phyloP scores from a whole-genome alignment of 306 rosid genomes.

The Astragalus membranaceus region DNA sequence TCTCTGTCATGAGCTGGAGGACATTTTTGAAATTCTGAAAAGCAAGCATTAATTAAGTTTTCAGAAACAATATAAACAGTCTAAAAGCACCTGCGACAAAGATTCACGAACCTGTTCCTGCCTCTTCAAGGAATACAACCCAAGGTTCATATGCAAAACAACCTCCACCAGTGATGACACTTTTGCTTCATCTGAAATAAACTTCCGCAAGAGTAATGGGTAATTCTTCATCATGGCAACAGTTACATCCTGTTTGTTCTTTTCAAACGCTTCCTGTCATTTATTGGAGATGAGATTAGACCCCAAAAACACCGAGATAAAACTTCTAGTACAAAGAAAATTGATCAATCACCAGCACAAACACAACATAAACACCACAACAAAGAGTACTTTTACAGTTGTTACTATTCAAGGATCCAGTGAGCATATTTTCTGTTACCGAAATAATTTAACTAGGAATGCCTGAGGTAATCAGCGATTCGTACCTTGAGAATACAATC shows the following conservation, averaged over 20 bases:
- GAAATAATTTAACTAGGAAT: background rate
- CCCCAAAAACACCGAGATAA: background rate
- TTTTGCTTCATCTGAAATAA: conserved; percentile 85
- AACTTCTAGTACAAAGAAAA: conserved; percentile 7
- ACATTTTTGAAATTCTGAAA: conserved; percentile 74
- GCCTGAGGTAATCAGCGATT: background rate
- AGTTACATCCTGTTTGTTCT: conserved; percentile 74
- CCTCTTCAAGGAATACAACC: conserved; percentile 76
- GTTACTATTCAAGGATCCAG: conserved; percentile 9
- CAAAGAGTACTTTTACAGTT: background rate
- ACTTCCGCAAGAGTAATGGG: conserved; percentile 80
- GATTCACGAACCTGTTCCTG: conserved; percentile 70
- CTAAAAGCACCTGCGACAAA: conserved; percentile 18
- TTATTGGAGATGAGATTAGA: conserved; percentile 25
- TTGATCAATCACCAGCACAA: background rate
- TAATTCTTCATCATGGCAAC: conserved; percentile 78
- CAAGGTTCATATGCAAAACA: conserved; percentile 76
- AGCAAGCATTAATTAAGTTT: conserved; percentile 18
- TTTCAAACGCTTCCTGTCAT: conserved; percentile 73
- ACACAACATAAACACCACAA: background rate
- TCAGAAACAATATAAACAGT: conserved; percentile 7
- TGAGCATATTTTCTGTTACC: background rate
- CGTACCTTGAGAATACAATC: background rate
- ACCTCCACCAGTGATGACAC: conserved; percentile 69
- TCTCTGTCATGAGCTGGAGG: conserved; percentile 81